Percentiles rank a stretch among this genome's conserved stretches.
Evolutionary conservation across 1,284 basidiomycete genomes (phyloP).

Genomic region (Hemileccinum hortonii): DNA sequence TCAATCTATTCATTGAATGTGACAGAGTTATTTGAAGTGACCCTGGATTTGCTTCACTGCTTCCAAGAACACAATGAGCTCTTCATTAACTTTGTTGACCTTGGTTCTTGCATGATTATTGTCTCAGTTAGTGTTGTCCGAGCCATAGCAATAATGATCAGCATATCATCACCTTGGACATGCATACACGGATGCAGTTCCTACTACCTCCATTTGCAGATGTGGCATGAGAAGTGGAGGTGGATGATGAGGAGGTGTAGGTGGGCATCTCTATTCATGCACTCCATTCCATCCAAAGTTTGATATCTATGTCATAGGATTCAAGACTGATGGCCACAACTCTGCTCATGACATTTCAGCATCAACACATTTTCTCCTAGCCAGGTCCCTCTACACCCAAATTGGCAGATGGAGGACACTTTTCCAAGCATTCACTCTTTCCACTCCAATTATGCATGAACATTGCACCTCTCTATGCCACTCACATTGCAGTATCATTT

Average conservation of each 20-base stretch:
- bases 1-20: too few species aligned
- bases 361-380: not conserved
- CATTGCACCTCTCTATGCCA: not conserved
- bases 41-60: too few species aligned
- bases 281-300: not conserved
- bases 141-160: not conserved
- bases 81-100: too few species aligned
- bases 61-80: too few species aligned
- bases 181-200: constrained; percentile 8
- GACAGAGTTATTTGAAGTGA: too few species aligned
- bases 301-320: not conserved
- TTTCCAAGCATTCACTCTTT: constrained; percentile 15
- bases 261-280: not conserved
- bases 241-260: too few species aligned
- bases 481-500: constrained; percentile 13
- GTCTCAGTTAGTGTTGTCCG: too few species aligned
- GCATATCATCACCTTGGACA: constrained; percentile 14
- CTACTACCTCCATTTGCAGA: not conserved
- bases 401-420: constrained; percentile 11
- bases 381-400: constrained; percentile 5
- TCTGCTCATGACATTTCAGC: too few species aligned
- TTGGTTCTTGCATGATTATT: too few species aligned
- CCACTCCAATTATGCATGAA: not conserved
- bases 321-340: too few species aligned
- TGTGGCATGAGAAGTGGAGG: too few species aligned